Percentiles rank a stretch among this genome's conserved stretches.
phyloP scores from a whole-genome alignment of 768 basidiomycete species.

The Glaciozyma antarctica region DNA sequence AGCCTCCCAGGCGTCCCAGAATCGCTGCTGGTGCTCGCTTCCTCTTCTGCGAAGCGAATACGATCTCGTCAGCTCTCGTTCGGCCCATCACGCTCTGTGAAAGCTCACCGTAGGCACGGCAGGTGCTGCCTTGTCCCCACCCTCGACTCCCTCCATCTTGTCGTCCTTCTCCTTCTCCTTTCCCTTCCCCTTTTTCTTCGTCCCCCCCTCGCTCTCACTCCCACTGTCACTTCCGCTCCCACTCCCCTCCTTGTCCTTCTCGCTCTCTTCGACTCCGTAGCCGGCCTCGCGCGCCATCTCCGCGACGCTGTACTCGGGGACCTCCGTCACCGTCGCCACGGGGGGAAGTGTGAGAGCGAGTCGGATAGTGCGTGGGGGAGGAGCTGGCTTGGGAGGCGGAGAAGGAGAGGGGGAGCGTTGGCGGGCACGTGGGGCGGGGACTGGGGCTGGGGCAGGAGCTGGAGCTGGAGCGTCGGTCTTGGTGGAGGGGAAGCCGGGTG shows the following conservation, averaged over 20 bases:
- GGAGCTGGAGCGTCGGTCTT: neutral
- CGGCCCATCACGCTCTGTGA: neutral
- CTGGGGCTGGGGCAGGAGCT: neutral
- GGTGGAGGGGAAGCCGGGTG: too few relatives aligned
- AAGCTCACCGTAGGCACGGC: neutral
- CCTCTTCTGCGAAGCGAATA: too few relatives aligned
- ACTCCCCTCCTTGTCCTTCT: neutral
- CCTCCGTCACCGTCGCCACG: neutral
- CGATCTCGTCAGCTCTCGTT: too few relatives aligned
- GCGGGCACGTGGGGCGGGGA: neutral
- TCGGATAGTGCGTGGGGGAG: constrained; percentile 14
- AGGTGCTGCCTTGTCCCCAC: neutral
- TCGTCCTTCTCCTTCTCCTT: constrained; percentile 10
- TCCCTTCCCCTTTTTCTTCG: constrained; percentile 1
- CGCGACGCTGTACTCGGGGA: constrained; percentile 17
- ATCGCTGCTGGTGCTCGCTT: neutral
- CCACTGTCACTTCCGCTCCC: neutral
- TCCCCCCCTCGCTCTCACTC: constrained; percentile 17
- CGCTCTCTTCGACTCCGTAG: constrained; percentile 1
- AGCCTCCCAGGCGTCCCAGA: constrained; percentile 52
- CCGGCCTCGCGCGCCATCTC: constrained; percentile 19
- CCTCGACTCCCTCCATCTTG: constrained; percentile 8
- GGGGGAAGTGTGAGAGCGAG: constrained; percentile 12
- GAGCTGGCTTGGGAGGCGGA: constrained; percentile 6
- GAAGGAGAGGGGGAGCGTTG: constrained; percentile 12